Evolutionary conservation across 169 alveolate genomes (phyloP).

Genomic region (Perkinsus marinus): DNA sequence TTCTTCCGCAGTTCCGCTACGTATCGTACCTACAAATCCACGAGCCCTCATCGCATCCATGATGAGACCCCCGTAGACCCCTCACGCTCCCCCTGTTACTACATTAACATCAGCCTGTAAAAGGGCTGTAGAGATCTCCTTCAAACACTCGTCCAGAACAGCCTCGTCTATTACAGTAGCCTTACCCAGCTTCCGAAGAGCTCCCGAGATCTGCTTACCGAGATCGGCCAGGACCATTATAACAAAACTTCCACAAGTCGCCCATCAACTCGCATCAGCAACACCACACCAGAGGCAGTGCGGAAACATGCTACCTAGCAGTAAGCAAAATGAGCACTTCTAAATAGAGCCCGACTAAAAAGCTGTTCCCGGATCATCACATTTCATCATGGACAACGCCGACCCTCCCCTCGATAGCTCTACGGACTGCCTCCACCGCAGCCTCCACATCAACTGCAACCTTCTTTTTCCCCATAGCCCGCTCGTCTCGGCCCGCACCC

Average conservation of each 20-base stretch:
- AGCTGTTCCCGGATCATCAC: neutral
- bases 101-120: constrained; percentile 85
- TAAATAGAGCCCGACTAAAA: too few relatives aligned
- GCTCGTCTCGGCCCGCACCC: neutral
- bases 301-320: neutral
- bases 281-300: neutral
- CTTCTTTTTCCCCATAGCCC: neutral
- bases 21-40: neutral
- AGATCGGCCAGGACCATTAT: constrained; percentile 90
- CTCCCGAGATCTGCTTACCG: constrained; percentile 77
- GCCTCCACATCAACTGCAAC: neutral
- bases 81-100: too few relatives aligned
- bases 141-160: constrained; percentile 69
- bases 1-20: constrained; percentile 55
- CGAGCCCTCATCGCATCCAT: neutral
- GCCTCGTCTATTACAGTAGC: constrained; percentile 76
- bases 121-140: constrained; percentile 79
- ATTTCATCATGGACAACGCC: neutral
- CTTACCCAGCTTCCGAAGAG: constrained; percentile 75
- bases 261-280: neutral
- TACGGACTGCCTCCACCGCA: neutral
- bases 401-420: neutral
- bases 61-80: too few relatives aligned
- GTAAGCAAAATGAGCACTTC: too few relatives aligned
- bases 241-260: neutral